Base-by-base conservation (phyloP, 2,329 filamentous ascomycete species). In the Penicillium capsulatum region DNA sequence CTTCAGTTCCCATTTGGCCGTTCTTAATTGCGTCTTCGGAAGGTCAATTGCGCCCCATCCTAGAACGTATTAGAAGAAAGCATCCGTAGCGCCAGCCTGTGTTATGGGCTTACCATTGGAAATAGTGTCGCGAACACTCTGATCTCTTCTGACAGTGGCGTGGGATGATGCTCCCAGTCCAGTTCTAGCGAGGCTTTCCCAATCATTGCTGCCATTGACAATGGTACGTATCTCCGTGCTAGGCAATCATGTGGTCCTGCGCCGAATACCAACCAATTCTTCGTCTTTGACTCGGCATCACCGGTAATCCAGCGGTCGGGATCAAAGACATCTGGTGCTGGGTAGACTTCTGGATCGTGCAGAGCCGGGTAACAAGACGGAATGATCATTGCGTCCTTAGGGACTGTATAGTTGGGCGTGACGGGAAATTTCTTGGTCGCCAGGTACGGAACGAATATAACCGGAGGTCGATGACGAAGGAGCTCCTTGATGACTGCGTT, bases 261-360 rank as follows among this genome's bases (percentile, higher is more conserved):
- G 2, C 74, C 74, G 48, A 77, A 77, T 0, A 77, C 73, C 1
- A 77, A 61, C 72, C 72, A 77, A 36, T 76, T 76, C 51, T 72
- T 75, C 0, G 66, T 73, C 53, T 75, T 70, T 7, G 62, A 59
- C 45, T 69, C 70, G 2, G 74, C 73, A 38, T 75, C 69, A 0
- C 74, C 73, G 0, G 70, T 62, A 19, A 76, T 72, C 73, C 73
- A 77, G 15, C 74, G 64, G 2, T 76, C 72, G 0, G 73, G 73
- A 27, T 76, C 64, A 20, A 75, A 76, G 0, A 57, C 50, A 7
- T 74, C 64, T 0, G 73, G 72, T 15, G 71, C 58, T 0, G 70
- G 66, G 38, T 76, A 76, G 0, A 54, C 69, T 7, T 68, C 59
- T 0, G 72, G 69, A 42, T 76, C 71, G 40, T 76, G 73, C 0